phyloP scores from a whole-genome alignment of 441 rosid genomes.

The Brassica balearica region DNA sequence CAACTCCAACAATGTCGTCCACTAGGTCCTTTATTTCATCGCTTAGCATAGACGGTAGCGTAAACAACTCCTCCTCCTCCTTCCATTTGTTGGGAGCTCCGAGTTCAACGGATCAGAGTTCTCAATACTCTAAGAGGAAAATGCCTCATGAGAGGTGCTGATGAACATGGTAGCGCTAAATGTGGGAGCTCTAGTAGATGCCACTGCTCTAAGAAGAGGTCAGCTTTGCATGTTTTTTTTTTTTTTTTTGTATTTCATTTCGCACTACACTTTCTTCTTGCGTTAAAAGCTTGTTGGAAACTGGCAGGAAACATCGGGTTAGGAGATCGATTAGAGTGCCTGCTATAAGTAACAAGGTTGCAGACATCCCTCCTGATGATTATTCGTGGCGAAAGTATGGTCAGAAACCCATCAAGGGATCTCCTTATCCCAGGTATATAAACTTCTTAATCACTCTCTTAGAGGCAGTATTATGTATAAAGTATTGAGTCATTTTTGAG shows the following conservation, averaged over 20 bases:
- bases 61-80: constrained; percentile 51
- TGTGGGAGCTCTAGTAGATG: constrained; percentile 63
- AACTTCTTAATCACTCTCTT: constrained; percentile 21
- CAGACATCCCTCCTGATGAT: constrained; percentile 71
- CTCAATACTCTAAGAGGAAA: constrained; percentile 57
- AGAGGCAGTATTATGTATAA: neutral
- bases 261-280: constrained; percentile 40
- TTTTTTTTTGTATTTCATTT: neutral
- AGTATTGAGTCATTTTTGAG: constrained; percentile 8
- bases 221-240: constrained; percentile 5
- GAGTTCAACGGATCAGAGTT: constrained; percentile 54
- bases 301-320: constrained; percentile 54
- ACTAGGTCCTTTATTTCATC: constrained; percentile 66
- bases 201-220: constrained; percentile 80
- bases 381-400: constrained; percentile 71
- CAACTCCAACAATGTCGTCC: constrained; percentile 62
- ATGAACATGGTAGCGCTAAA: constrained; percentile 61
- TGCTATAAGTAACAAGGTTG: constrained; percentile 71
- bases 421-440: constrained; percentile 66
- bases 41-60: constrained; percentile 66
- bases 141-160: constrained; percentile 61
- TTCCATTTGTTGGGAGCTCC: constrained; percentile 62
- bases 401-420: constrained; percentile 66
- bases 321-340: constrained; percentile 68
- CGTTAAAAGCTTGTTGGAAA: neutral